Base-by-base conservation (phyloP, 2,329 filamentous ascomycete species). In the Ceratocystiopsis minuta region DNA sequence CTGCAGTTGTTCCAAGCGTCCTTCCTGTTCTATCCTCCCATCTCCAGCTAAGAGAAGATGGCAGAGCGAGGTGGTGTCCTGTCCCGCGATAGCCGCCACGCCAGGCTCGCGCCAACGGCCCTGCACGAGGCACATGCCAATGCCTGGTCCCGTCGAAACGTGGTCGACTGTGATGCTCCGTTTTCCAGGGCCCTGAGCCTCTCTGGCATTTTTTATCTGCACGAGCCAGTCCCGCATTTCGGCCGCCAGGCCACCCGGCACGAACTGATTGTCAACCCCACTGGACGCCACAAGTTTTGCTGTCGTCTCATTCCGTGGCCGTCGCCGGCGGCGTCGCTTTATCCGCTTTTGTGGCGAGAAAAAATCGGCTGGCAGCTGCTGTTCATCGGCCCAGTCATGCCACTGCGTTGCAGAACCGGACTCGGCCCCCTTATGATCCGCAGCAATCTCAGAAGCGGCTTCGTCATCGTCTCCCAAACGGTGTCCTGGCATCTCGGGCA, bases 181-280 rank as follows among this genome's bases (percentile, higher is more conserved):
- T 12, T 12, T 13, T 16, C 12, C 9, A 13, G 18, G 15, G 34
- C 39, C 40, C n/a, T 43, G 39, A 13, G 45, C 47, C 17, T 51
- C 50, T 15, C 47, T 47, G 15, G 50, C 52, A 1, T 57, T 55
- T 45, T 64, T 63, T 35, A 62, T 55, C 39, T 62, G 60, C 34
- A 65, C 56, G 31, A 66, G 56, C 63, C 63, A 66, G 51, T 61
- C 58, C 7, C 62, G 57, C 10, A 66, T 50, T 43, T 60, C 57
- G 2, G 60, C 55, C 3, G 63, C 63, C 13, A 66, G 54, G 0
- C 63, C 62, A 14, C 60, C 61, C 0, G 58, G 48, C 5, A 62
- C 44, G 39, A 63, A 64, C 46, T 41, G 43, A 12, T 43, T 36
- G 4, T 28, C 24, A 6, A 28, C 24, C 24, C 6, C 24, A 6